Conservation (phyloP, 2,329 filamentous ascomycete genomes). For the Exophiala aquamarina region DNA sequence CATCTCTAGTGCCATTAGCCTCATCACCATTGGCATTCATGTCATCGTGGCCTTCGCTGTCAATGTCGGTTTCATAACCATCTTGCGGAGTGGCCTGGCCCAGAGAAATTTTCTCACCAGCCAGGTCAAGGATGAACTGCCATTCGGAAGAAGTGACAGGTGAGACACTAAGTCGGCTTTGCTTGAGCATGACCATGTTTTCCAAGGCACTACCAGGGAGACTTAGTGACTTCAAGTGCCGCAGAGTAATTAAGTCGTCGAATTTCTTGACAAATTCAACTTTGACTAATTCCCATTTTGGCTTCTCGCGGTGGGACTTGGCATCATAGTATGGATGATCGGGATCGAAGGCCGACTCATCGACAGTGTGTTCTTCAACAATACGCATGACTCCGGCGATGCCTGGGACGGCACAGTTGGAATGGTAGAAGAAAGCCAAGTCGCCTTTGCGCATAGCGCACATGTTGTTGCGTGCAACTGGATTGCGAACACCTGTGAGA, state of each 20-base stretch:
- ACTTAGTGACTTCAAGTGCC: slow-evolving; percentile 67
- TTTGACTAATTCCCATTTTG: slow-evolving; percentile 86
- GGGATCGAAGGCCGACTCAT: slow-evolving; percentile 72
- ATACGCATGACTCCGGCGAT: slow-evolving; percentile 89
- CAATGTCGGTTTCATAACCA: slow-evolving; percentile 25
- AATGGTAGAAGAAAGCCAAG: slow-evolving; percentile 95
- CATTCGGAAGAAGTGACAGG: slow-evolving; percentile 48
- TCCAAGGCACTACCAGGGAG: slow-evolving; percentile 58
- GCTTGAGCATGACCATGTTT: slow-evolving; percentile 79
- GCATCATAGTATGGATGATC: slow-evolving; percentile 80
- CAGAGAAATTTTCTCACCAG: slow-evolving; percentile 32
- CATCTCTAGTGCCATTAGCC: too few relatives aligned
- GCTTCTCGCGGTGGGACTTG: slow-evolving; percentile 66
- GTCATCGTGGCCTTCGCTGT: slow-evolving; percentile 24
- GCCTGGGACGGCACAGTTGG: slow-evolving; percentile 84
- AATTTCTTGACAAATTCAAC: slow-evolving; percentile 88
- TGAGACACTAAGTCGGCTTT: slow-evolving; percentile 76
- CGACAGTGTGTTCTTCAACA: slow-evolving; percentile 77
- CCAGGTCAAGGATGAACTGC: slow-evolving; percentile 48
- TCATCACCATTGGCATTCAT: slow-evolving; percentile 14
- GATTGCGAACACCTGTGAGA: slow-evolving; percentile 23
- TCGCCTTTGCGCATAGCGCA: slow-evolving; percentile 89
- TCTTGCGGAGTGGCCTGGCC: slow-evolving; percentile 16
- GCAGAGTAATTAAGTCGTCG: slow-evolving; percentile 65
- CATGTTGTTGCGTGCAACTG: slow-evolving; percentile 78